A percentile compares a stretch with the other conserved stretches of the same genome.
phyloP scores from a whole-genome alignment of 371 early-diverging fungal species.

The Syncephalastrum monosporum region DNA sequence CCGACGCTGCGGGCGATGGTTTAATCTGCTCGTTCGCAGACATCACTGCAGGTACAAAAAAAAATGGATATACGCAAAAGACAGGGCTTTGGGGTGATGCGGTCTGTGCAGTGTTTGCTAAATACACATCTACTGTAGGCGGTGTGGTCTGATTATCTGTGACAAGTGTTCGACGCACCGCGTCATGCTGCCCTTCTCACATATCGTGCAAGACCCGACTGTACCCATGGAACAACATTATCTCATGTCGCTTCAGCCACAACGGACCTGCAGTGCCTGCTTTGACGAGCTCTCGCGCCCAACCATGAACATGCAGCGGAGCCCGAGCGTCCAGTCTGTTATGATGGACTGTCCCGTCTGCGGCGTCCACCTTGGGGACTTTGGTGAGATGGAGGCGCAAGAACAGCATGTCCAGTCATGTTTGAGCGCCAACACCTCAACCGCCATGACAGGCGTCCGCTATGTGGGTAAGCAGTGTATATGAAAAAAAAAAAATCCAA shows the following conservation, averaged over 20 bases:
- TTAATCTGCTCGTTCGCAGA: constrained; percentile 64
- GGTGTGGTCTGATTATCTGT: constrained; percentile 82
- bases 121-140: constrained; percentile 26
- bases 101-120: not conserved
- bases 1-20: constrained; percentile 63
- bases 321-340: constrained; percentile 50
- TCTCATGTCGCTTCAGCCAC: constrained; percentile 38
- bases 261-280: constrained; percentile 57
- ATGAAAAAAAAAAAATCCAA: too few relatives aligned
- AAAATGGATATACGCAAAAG: too few relatives aligned
- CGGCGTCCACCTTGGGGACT: constrained; percentile 32
- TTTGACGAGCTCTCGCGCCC: constrained; percentile 22
- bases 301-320: constrained; percentile 20
- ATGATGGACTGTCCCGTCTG: constrained; percentile 82
- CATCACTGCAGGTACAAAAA: constrained; percentile 66
- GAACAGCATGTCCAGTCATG: constrained; percentile 77
- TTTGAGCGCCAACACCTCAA: constrained; percentile 42
- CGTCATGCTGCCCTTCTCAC: constrained; percentile 44
- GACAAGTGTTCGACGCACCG: constrained; percentile 66
- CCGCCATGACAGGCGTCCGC: constrained; percentile 51
- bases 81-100: not conserved
- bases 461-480: constrained; percentile 50
- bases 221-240: constrained; percentile 27
- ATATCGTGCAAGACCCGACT: constrained; percentile 53
- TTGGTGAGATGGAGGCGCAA: constrained; percentile 40